These are phyloP conservation scores for Breynia disticha DNA, from an alignment of 441 rosid species.

Conservation along the genomic window DNA sequence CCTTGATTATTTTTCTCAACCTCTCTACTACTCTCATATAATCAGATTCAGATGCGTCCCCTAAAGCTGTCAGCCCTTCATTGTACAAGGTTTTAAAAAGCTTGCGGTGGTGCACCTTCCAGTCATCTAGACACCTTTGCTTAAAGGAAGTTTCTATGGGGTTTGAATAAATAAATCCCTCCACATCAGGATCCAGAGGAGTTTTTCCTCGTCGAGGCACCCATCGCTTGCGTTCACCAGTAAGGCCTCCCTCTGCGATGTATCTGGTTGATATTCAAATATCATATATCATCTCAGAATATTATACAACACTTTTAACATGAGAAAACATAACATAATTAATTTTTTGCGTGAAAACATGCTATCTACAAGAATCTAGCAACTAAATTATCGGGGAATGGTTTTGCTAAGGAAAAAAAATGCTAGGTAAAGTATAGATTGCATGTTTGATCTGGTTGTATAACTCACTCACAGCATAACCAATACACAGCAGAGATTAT, in stretches of 20 bases:
- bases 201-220: conserved; percentile 91
- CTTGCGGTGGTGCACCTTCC: conserved; percentile 65
- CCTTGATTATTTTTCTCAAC: conserved; percentile 58
- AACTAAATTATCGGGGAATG: neutral
- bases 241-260: conserved; percentile 84
- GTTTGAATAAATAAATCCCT: conserved; percentile 73
- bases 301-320: neutral
- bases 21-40: conserved; percentile 70
- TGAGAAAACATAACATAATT: too few relatives aligned
- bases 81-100: conserved; percentile 56
- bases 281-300: neutral
- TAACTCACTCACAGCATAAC: too few relatives aligned
- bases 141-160: conserved; percentile 89
- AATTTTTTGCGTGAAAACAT: too few relatives aligned
- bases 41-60: conserved; percentile 77
- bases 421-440: too few relatives aligned
- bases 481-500: too few relatives aligned
- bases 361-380: neutral
- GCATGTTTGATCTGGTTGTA: too few relatives aligned
- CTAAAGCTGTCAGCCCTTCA: conserved; percentile 70
- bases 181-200: conserved; percentile 89
- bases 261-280: conserved; percentile 43
- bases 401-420: conserved; percentile 1
- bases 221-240: conserved; percentile 98
- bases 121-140: conserved; percentile 78